Evolutionary conservation across 345 rosid genomes (phyloP).

Genomic region (Hevea brasiliensis): DNA sequence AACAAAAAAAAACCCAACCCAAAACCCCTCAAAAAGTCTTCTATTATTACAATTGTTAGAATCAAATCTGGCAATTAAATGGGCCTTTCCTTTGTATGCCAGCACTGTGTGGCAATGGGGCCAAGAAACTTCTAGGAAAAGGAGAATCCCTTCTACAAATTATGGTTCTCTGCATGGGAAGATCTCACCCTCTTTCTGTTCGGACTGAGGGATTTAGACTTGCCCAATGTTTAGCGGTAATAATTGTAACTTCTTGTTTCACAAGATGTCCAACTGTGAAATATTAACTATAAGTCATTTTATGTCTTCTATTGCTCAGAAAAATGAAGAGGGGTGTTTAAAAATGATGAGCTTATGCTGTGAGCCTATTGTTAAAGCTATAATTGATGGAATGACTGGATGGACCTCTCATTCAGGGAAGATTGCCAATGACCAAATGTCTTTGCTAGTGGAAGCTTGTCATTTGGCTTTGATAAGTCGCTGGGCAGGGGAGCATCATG

Average conservation of each 20-base stretch:
- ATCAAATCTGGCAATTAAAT: slow-evolving; percentile 10
- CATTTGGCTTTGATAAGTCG: slow-evolving; percentile 65
- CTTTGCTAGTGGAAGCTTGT: slow-evolving; percentile 72
- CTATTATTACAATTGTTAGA: background rate
- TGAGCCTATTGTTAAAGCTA: slow-evolving; percentile 58
- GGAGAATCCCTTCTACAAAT: slow-evolving; percentile 48
- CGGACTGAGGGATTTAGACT: slow-evolving; percentile 73
- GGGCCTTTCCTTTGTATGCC: slow-evolving; percentile 25
- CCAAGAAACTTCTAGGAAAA: slow-evolving; percentile 55
- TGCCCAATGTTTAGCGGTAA: slow-evolving; percentile 77
- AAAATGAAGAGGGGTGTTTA: slow-evolving; percentile 60
- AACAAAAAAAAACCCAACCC: too few species aligned
- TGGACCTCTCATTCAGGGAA: slow-evolving; percentile 47
- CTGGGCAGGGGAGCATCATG: slow-evolving; percentile 76
- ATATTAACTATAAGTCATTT: slow-evolving; percentile 22
- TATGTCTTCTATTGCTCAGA: slow-evolving; percentile 45
- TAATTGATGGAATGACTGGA: slow-evolving; percentile 51
- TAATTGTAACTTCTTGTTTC: slow-evolving; percentile 15
- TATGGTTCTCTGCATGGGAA: slow-evolving; percentile 66
- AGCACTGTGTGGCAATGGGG: slow-evolving; percentile 80
- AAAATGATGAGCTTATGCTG: slow-evolving; percentile 55
- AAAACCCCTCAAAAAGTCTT: too few species aligned
- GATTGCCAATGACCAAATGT: slow-evolving; percentile 47
- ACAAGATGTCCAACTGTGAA: background rate
- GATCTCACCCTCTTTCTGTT: slow-evolving; percentile 44